Evolutionary conservation across 768 basidiomycete species (phyloP).

Genomic region (Botryobasidium botryosum): DNA sequence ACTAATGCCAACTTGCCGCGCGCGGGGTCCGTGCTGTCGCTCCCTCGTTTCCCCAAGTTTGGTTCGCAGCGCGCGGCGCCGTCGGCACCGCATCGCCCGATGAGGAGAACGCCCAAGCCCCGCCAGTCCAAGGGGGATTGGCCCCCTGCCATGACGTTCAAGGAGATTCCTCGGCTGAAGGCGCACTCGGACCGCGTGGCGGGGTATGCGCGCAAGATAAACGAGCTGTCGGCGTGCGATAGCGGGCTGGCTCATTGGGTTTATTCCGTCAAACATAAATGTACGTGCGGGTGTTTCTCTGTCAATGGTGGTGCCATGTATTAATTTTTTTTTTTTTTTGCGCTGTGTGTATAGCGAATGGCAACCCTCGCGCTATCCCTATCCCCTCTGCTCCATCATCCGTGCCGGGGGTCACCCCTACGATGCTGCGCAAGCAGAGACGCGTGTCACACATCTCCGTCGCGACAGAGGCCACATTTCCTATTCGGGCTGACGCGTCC

Average conservation of each 20-base stretch:
- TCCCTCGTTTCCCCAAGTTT: too few species aligned
- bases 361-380: neutral
- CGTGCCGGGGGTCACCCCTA: neutral
- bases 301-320: neutral
- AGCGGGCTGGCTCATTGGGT: constrained; percentile 72
- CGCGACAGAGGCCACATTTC: constrained; percentile 63
- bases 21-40: too few species aligned
- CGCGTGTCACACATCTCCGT: constrained; percentile 55
- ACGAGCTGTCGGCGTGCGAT: constrained; percentile 57
- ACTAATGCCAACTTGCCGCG: too few species aligned
- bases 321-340: neutral
- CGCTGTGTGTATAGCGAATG: neutral
- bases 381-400: neutral
- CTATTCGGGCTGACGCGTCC: constrained; percentile 60
- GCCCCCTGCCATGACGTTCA: constrained; percentile 41
- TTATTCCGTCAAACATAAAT: constrained; percentile 30
- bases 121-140: too few species aligned
- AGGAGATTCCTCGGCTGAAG: constrained; percentile 40
- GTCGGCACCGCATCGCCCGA: too few species aligned
- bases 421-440: constrained; percentile 22
- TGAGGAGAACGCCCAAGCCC: too few species aligned
- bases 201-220: constrained; percentile 68
- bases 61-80: too few species aligned
- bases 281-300: constrained; percentile 22
- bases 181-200: constrained; percentile 48